A percentile compares a stretch with the other conserved stretches of the same genome.
Conservation (phyloP, 164 flowering plant genomes). For the Kingdonia uniflora region DNA sequence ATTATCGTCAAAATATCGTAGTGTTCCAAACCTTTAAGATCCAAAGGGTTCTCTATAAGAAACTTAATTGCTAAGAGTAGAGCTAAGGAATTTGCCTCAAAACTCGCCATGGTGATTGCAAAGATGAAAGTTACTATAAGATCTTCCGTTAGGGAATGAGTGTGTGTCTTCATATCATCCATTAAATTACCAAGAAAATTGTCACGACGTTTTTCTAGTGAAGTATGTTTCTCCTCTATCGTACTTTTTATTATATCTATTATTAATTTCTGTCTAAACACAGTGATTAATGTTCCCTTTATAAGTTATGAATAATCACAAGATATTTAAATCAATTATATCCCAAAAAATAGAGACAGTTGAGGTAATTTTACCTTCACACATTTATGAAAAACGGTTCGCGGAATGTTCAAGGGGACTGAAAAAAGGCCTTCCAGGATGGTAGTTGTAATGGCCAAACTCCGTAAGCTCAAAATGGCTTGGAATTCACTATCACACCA, state of each 20-base stretch:
- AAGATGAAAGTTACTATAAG: slow-evolving; percentile 28
- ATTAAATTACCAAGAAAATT: slow-evolving; percentile 57
- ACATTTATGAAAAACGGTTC: slow-evolving; percentile 31
- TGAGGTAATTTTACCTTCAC: slow-evolving; percentile 28
- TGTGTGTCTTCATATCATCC: slow-evolving; percentile 28
- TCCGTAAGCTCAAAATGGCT: no score
- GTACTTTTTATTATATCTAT: slow-evolving; percentile 63
- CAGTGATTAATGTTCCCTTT: slow-evolving; percentile 4
- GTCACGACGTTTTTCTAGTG: slow-evolving; percentile 29
- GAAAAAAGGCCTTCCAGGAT: slow-evolving; percentile 30
- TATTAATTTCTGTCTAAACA: slow-evolving; percentile 84
- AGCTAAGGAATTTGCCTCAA: slow-evolving; percentile 29
- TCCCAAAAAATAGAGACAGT: no score
- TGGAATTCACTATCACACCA: no score
- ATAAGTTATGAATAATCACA: no score
- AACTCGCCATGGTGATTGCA: slow-evolving; percentile 32
- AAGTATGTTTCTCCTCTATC: slow-evolving; percentile 49
- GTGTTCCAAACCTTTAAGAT: no score
- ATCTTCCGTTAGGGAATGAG: slow-evolving; percentile 23
- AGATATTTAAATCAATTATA: no score
- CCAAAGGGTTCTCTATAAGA: slow-evolving; percentile 50
- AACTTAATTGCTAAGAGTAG: slow-evolving; percentile 20
- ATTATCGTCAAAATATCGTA: no score
- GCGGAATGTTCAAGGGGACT: slow-evolving; percentile 32
- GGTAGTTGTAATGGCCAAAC: no score